phyloP scores from a whole-genome alignment of 768 basidiomycete genomes.

The Mycena floridula region DNA sequence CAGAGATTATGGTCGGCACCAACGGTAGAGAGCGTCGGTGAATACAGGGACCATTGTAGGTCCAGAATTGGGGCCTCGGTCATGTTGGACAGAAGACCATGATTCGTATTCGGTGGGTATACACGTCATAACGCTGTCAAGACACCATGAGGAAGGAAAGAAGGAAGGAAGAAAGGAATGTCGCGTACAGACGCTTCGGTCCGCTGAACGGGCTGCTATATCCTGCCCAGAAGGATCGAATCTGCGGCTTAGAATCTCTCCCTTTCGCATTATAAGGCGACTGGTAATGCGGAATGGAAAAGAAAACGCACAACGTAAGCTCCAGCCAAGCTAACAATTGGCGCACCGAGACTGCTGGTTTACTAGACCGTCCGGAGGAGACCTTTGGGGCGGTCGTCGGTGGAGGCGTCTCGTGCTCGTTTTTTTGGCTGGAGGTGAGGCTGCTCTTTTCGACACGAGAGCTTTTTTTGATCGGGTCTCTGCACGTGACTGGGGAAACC shows the following conservation, averaged over 20 bases:
- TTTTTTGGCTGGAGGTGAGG: too few relatives aligned
- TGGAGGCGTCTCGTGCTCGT: too few relatives aligned
- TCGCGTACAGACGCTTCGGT: conserved; percentile 79
- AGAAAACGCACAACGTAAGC: conserved; percentile 74
- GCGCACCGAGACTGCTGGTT: conserved; percentile 90
- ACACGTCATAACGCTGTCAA: conserved; percentile 90
- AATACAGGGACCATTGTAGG: conserved; percentile 82
- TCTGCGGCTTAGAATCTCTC: conserved; percentile 85
- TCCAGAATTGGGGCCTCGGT: conserved; percentile 92
- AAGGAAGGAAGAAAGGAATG: not conserved
- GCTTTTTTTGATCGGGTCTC: too few relatives aligned
- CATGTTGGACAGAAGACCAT: conserved; percentile 73
- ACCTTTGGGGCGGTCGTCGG: conserved; percentile 67
- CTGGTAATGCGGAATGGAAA: not conserved
- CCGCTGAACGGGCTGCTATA: conserved; percentile 87
- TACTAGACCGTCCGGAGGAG: conserved; percentile 82
- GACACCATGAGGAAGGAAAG: conserved; percentile 3
- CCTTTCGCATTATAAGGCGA: conserved; percentile 29
- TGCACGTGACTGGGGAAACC: too few relatives aligned
- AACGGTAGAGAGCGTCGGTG: conserved; percentile 71
- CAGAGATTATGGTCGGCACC: conserved; percentile 84
- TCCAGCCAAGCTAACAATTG: conserved; percentile 86
- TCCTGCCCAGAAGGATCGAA: conserved; percentile 94
- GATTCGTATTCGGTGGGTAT: conserved; percentile 90
- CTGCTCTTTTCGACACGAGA: too few relatives aligned